These are phyloP conservation scores for Helianthus tuberosus DNA, from an alignment of 129 eudicot species.

Conservation along the genomic window DNA sequence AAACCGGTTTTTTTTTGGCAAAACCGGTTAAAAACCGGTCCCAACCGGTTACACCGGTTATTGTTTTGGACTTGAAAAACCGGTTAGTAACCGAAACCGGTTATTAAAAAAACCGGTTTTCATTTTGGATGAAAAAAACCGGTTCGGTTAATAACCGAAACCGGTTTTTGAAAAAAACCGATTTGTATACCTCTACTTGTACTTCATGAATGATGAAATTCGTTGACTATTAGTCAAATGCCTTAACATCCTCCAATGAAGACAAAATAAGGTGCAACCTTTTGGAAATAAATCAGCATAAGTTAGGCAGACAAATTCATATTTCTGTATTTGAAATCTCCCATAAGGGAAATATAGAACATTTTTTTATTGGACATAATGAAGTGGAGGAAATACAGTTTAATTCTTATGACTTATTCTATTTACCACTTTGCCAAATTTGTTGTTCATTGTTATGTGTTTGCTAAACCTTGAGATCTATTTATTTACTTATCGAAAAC, in stretches of 20 bases:
- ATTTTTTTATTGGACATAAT: not conserved
- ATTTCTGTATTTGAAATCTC: not conserved
- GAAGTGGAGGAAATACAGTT: not conserved
- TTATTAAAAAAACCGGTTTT: too few species aligned
- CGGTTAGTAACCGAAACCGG: too few species aligned
- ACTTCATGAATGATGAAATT: not conserved
- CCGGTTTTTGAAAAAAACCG: too few species aligned
- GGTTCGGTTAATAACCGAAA: too few species aligned
- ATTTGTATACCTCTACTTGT: too few species aligned
- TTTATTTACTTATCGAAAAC: not conserved
- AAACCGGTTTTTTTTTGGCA: too few species aligned
- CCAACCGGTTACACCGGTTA: too few species aligned
- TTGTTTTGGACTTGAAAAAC: too few species aligned
- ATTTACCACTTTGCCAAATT: not conserved
- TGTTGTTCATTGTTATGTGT: not conserved
- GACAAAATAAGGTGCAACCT: constrained; percentile 12
- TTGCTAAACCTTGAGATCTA: constrained; percentile 2
- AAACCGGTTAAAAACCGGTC: too few species aligned
- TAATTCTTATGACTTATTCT: not conserved
- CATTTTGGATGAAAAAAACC: too few species aligned
- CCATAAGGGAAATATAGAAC: not conserved
- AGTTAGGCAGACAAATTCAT: not conserved
- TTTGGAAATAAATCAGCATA: not conserved
- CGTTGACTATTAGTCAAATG: too few species aligned
- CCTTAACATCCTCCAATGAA: too few species aligned